These are phyloP conservation scores for Fraxinus nigra DNA, from an alignment of 305 asterid genomes.

Conservation along the genomic window DNA sequence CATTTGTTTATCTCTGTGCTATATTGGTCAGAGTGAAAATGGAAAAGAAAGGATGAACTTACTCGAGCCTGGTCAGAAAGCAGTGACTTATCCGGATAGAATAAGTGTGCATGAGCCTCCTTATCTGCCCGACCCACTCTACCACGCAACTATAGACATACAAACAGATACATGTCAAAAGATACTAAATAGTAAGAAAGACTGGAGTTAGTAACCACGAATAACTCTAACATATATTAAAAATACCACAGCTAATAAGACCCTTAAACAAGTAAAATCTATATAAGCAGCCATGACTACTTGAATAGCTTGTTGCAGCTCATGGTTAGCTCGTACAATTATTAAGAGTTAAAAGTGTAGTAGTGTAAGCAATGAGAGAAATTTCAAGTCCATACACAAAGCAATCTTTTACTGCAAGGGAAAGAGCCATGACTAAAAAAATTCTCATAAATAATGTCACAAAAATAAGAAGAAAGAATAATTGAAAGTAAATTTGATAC, in stretches of 20 bases:
- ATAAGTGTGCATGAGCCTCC: conserved; percentile 94
- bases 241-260: neutral
- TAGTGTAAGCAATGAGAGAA: neutral
- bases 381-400: neutral
- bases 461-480: neutral
- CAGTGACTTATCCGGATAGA: conserved; percentile 84
- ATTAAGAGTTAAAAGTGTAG: neutral
- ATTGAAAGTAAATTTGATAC: neutral
- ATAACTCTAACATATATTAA: conserved; percentile 8
- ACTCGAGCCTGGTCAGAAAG: conserved; percentile 91
- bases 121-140: conserved; percentile 98
- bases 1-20: neutral
- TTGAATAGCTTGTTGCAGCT: conserved; percentile 2
- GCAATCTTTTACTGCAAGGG: neutral
- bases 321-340: conserved; percentile 10
- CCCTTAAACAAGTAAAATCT: neutral
- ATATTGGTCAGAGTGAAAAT: conserved; percentile 17
- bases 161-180: conserved; percentile 17
- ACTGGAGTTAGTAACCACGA: conserved; percentile 15
- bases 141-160: conserved; percentile 74
- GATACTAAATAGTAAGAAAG: conserved; percentile 5
- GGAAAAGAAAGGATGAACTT: conserved; percentile 38
- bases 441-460: neutral
- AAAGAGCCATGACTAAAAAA: neutral
- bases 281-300: neutral